These are phyloP conservation scores for Aschersonia sp. DNA, from an alignment of 2,329 filamentous ascomycete genomes.

Conservation along the genomic window DNA sequence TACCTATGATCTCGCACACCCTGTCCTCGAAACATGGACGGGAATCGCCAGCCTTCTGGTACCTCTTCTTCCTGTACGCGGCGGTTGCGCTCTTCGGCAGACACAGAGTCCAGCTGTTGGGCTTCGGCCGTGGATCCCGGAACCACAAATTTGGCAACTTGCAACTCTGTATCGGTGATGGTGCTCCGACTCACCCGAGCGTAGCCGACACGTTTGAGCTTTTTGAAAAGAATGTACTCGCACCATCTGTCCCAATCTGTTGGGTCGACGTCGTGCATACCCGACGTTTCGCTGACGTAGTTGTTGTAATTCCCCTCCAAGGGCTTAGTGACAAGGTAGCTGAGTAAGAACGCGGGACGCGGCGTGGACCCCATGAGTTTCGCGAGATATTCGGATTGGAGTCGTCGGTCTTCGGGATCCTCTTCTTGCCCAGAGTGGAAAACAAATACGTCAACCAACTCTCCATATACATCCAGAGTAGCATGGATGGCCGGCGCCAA, in stretches of 20 bases:
- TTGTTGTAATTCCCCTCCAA: conserved; percentile 92
- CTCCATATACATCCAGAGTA: conserved; percentile 86
- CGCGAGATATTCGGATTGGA: conserved; percentile 76
- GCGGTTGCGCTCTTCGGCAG: conserved; percentile 39
- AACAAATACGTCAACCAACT: conserved; percentile 83
- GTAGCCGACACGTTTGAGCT: conserved; percentile 72
- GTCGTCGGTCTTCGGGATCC: conserved; percentile 76
- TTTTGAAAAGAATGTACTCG: conserved; percentile 96
- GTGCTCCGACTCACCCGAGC: conserved; percentile 76
- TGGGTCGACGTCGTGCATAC: conserved; percentile 90
- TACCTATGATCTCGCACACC: conserved; percentile 84
- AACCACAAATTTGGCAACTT: conserved; percentile 89
- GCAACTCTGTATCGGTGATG: conserved; percentile 94
- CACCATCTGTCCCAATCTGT: conserved; percentile 97
- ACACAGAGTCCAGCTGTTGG: conserved; percentile 21
- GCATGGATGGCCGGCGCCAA: conserved; percentile 92
- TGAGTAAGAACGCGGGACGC: conserved; percentile 72
- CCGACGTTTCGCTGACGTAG: conserved; percentile 72
- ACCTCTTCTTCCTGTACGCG: conserved; percentile 58
- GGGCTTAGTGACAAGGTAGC: conserved; percentile 85
- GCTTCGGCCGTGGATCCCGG: conserved; percentile 48
- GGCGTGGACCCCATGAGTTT: conserved; percentile 73
- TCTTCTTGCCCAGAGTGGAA: conserved; percentile 99
- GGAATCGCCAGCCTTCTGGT: conserved; percentile 68
- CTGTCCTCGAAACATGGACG: conserved; percentile 65